A percentile compares a stretch with the other conserved stretches of the same genome.
phyloP scores from a whole-genome alignment of 306 rosid genomes.

The Sphenostylis stenocarpa region DNA sequence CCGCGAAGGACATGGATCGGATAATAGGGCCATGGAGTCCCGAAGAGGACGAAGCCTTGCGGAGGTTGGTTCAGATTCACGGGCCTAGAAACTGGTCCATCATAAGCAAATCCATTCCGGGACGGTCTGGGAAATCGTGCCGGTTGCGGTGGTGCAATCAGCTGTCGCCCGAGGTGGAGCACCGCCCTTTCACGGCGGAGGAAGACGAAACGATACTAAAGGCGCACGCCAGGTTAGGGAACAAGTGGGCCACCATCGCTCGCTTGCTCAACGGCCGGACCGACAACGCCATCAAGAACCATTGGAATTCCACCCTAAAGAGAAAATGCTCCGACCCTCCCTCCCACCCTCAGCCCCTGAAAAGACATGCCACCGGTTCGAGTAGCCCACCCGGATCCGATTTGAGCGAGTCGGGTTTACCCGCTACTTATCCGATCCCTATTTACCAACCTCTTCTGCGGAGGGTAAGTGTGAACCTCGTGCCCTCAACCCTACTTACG shows the following conservation, averaged over 20 bases:
- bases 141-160: conserved; percentile 91
- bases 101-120: conserved; percentile 79
- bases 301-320: conserved; percentile 92
- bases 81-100: conserved; percentile 82
- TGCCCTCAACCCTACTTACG: not conserved
- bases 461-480: not conserved
- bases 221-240: conserved; percentile 69
- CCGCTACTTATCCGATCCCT: not conserved
- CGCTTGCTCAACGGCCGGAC: conserved; percentile 81
- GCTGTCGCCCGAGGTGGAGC: conserved; percentile 85
- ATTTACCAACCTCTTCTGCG: conserved; percentile 17
- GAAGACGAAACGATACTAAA: conserved; percentile 64
- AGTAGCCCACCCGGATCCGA: conserved; percentile 73
- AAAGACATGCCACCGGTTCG: conserved; percentile 54
- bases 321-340: conserved; percentile 60
- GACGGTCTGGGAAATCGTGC: conserved; percentile 86
- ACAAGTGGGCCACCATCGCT: conserved; percentile 90
- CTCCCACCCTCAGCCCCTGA: conserved; percentile 46
- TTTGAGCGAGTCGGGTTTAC: conserved; percentile 66
- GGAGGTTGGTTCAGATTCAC: conserved; percentile 54
- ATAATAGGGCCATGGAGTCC: conserved; percentile 93
- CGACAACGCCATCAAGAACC: conserved; percentile 87
- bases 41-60: conserved; percentile 71
- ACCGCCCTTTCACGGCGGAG: conserved; percentile 63
- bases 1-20: conserved; percentile 54